Evolutionary conservation across 2,329 filamentous ascomycete genomes (phyloP).

Genomic region (Verticillium nonalfalfae): DNA sequence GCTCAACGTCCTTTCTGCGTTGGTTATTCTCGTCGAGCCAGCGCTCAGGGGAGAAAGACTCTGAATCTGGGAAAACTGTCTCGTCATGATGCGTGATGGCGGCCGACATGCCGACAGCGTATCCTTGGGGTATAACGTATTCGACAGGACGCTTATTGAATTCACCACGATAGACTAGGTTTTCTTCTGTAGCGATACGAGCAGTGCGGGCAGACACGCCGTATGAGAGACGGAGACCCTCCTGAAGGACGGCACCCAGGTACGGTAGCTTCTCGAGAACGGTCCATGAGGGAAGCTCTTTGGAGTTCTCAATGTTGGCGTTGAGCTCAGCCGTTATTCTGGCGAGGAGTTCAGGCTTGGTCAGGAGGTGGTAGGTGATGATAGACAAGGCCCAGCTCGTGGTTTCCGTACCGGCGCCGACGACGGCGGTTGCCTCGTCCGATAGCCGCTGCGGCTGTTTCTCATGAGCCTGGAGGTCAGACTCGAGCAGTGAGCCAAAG

Average conservation of each 20-base stretch:
- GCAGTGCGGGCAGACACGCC: conserved; percentile 18
- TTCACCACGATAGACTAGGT: conserved; percentile 20
- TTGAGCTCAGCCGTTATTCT: conserved; percentile 22
- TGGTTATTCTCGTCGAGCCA: conserved; percentile 27
- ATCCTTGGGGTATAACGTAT: conserved; percentile 27
- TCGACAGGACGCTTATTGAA: conserved; percentile 16
- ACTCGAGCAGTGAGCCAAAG: conserved; percentile 18
- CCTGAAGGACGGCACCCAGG: conserved; percentile 27
- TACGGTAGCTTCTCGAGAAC: conserved; percentile 28
- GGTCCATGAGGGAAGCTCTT: conserved; percentile 13
- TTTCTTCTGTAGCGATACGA: conserved; percentile 20
- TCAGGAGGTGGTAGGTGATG: conserved; percentile 27
- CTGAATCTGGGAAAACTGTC: conserved; percentile 26
- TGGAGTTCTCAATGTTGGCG: neutral
- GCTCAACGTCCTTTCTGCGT: conserved; percentile 22
- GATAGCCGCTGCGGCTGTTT: conserved; percentile 7
- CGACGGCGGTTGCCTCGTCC: conserved; percentile 9
- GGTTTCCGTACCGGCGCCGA: conserved; percentile 14
- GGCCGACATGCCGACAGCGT: conserved; percentile 29
- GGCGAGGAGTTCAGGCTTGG: conserved; percentile 21
- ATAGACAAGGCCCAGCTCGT: conserved; percentile 21
- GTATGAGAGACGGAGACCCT: conserved; percentile 27
- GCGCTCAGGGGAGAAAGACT: conserved; percentile 31
- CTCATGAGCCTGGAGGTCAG: conserved; percentile 12
- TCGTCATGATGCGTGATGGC: conserved; percentile 31